Evolutionary conservation across 805 yeast species (phyloP).

Genomic region (Metschnikowia lachancei): DNA sequence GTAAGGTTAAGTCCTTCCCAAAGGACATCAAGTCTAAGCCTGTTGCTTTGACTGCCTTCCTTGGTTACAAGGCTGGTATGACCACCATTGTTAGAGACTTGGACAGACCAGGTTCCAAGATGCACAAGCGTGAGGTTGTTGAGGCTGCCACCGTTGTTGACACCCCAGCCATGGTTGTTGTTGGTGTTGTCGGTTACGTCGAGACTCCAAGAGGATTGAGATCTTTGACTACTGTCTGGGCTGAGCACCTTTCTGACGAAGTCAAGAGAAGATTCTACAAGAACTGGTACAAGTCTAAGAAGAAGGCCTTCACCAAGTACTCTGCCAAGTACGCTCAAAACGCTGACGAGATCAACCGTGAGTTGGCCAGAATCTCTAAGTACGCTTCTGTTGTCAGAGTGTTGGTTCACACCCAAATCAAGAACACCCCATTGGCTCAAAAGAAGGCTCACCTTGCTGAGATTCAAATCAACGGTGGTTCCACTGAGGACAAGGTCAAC

Average conservation of each 20-base stretch:
- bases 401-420: constrained; percentile 98
- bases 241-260: constrained; percentile 99
- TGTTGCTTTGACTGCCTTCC: constrained; percentile 98
- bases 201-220: constrained; percentile 99
- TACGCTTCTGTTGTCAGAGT: constrained; percentile 99
- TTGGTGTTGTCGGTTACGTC: constrained; percentile 99
- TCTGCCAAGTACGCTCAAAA: constrained; percentile 95
- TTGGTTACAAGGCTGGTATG: constrained; percentile 99
- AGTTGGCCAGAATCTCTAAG: constrained; percentile 97
- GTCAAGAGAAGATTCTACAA: constrained; percentile 99
- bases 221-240: constrained; percentile 99
- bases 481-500: constrained; percentile 93
- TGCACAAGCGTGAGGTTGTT: constrained; percentile 99
- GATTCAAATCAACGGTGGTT: constrained; percentile 99
- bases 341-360: constrained; percentile 86
- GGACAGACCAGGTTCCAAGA: constrained; percentile 99
- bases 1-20: constrained; percentile 99
- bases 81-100: constrained; percentile 99
- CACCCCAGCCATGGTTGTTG: constrained; percentile 98
- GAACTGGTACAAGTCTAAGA: constrained; percentile 99
- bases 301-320: constrained; percentile 99
- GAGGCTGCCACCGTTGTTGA: constrained; percentile 99
- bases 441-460: constrained; percentile 99
- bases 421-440: constrained; percentile 98
- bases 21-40: constrained; percentile 97